Evolutionary conservation across 345 rosid genomes (phyloP).

Genomic region (Lumnitzera racemosa): DNA sequence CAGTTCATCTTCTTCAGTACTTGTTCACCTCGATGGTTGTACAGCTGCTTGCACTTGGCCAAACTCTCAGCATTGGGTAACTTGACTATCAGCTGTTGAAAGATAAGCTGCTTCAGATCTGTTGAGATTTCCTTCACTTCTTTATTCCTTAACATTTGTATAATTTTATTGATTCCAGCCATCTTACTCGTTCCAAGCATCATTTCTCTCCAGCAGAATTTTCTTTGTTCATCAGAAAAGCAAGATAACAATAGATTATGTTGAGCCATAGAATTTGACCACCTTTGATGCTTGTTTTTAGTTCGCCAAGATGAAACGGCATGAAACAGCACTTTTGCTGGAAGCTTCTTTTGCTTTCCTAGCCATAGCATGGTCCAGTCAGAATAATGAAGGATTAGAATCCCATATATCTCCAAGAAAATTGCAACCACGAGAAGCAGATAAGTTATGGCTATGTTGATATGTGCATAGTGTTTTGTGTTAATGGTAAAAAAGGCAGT

Average conservation of each 20-base stretch:
- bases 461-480: neutral
- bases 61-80: neutral
- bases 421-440: neutral
- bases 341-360: neutral
- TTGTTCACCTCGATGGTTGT: neutral
- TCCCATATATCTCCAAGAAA: neutral
- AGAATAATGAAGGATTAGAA: neutral
- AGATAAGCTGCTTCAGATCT: no score
- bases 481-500: neutral
- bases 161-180: no score
- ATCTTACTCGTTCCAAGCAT: no score
- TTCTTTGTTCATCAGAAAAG: neutral
- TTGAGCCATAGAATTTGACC: constrained; percentile 7
- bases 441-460: neutral
- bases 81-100: no score
- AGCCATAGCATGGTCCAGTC: neutral
- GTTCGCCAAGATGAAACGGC: neutral
- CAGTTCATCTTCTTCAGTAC: neutral
- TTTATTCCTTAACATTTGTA: no score
- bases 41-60: neutral
- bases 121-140: no score
- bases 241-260: neutral
- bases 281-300: neutral
- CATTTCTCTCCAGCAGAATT: no score
- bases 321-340: neutral